Evolutionary conservation across 2,329 filamentous ascomycete genomes (phyloP), one percentile per base, ranked within the genome.

Genomic region (Colletotrichum sp.): DNA sequence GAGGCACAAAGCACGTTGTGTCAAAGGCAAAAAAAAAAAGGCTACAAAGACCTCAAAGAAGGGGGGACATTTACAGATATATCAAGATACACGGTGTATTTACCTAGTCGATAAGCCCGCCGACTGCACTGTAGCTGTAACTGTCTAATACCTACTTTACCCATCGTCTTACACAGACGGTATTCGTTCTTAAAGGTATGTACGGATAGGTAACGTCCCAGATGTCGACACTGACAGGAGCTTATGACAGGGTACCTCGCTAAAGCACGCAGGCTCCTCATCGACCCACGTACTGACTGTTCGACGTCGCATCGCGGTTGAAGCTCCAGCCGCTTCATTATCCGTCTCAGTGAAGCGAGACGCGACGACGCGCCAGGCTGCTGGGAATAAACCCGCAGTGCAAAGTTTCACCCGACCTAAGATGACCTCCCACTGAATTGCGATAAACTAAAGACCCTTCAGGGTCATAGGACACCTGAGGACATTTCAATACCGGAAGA

Each of bases 1-100:
- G 72, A 78, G 77, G 77, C 76, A 68, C 2, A 13, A 18, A 32
- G 12, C 7, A 55, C 39, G 18, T 28, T 64, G 34, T 64, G 32
- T 44, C 62, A 64, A 44, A 64, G 34, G 62, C 34, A 64, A 64
- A 64, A 64, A 60, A 64, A 60, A 34, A 62, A 30, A 59, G 62
- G 63, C 36, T 66, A n/a, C 63, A 66, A 66, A 39, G 44, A 52
- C 44, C 44, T 52, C 44, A 52, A 13, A 52, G 59, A 63, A 63
- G 59, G 59, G 59, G 59, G 59, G 18, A 30, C 26, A 15, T 30
- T 18, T 36, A 21, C 12, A 63, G 18, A 26, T 18, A 30, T 30
- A 63, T 63, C 59, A n/a, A 30, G 8, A 32, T 63, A 63, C 16
- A 30, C 59, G n/a, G 26, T n/a, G 26, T 63, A 63, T 26, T 26